Base-by-base conservation (phyloP, 352 stramenopile genomes). In the Pythium graminicola region DNA sequence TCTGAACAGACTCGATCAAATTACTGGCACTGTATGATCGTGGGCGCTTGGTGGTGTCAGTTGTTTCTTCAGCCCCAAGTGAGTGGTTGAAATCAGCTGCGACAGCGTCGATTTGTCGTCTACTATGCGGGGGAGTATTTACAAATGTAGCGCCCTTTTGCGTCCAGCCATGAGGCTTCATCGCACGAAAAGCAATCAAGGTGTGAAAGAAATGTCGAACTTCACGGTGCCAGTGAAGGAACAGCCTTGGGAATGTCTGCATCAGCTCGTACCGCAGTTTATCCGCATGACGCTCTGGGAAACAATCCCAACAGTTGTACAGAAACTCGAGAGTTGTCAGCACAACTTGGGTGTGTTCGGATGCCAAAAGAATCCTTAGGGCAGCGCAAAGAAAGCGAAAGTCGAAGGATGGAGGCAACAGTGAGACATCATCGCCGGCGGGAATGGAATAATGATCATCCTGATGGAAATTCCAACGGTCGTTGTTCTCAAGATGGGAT, bases 291-390 rank as follows among this genome's bases (percentile, higher is more conserved):
- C 84, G 76, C 53, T 95, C 84, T 1, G 84, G 84, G 24, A 95
- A 95, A 52, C 80, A 91, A 59, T 95, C 84, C 84, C 84, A 95
- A 44, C 81, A 90, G 29, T 95, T 95, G 66, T 95, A 95, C 24
- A 95, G 53, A 47, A 95, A 92, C 51, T 95, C 84, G 27, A 95
- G 57, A 0, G 84, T 95, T 16, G 84, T 93, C 19, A 95, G 57
- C 10, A 92, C 78, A 10, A 95, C 83, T 32, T 95, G 84, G 0
- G 82, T 93, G 53, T 95, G 84, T 43, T 95, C 84, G 1, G 81
- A 92, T 5, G 79, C 67, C 46, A 95, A 50, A 9, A 95, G 57
- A 54, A 95, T 92, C 26, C 83, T 77, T 2, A 95, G 58, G 0
- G 84, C 84, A 9, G 81, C 64, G 20, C 82, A 93, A 35, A 95